Conservation (phyloP, 2,329 filamentous ascomycete genomes). For the Verticillium dahliae region DNA sequence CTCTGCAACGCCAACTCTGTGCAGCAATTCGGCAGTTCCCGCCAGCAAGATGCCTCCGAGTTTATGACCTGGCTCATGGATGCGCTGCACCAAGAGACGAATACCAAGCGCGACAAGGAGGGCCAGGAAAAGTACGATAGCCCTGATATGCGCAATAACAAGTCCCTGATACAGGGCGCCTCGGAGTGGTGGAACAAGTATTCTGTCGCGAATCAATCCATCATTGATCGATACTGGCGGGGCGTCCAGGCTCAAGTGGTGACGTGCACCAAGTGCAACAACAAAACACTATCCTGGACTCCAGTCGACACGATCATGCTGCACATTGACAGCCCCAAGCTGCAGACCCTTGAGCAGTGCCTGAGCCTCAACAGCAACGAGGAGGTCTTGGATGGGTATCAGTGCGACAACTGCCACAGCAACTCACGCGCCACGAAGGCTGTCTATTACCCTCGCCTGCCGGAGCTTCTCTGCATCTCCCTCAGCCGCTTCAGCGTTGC, state of each 20-base stretch:
- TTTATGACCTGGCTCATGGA: conserved; percentile 79
- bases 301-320: conserved; percentile 49
- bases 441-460: conserved; percentile 69
- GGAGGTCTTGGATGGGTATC: conserved; percentile 61
- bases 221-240: conserved; percentile 74
- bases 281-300: conserved; percentile 36
- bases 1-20: conserved; percentile 18
- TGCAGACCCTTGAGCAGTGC: conserved; percentile 49
- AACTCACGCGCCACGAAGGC: conserved; percentile 63
- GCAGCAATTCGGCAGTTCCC: conserved; percentile 58
- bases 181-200: conserved; percentile 70
- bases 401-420: conserved; percentile 69
- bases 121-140: conserved; percentile 9
- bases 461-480: conserved; percentile 70
- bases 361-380: conserved; percentile 63
- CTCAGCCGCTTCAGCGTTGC: conserved; percentile 51
- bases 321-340: conserved; percentile 20
- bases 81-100: conserved; percentile 80
- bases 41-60: conserved; percentile 89
- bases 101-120: conserved; percentile 37
- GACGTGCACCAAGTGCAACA: conserved; percentile 55
- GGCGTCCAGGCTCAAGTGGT: conserved; percentile 68
- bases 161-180: conserved; percentile 47
- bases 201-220: conserved; percentile 62
- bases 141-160: conserved; percentile 22